Base-by-base conservation (phyloP, 306 rosid genomes). In the Quercus agrifolia region DNA sequence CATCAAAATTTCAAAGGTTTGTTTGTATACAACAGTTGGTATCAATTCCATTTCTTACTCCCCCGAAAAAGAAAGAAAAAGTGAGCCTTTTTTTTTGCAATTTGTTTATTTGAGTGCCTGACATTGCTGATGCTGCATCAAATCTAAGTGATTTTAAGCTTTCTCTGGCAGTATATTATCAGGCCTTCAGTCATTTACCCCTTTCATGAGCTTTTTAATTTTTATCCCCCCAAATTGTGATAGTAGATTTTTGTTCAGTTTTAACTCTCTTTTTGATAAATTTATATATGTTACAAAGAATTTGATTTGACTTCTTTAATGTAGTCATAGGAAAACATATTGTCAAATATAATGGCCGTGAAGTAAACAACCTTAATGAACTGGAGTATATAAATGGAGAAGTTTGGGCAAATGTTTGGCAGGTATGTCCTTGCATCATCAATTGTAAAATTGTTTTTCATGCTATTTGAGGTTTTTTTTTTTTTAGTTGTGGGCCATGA, bases 401-500 rank as follows among this genome's bases (percentile, higher is more conserved):
- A 90, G 86, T 95, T 80, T 95, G 99, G 98, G 98, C 97, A 67
- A 95, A 95, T 79, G 90, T 95, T 73, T 87, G 59, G 80, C 71
- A 3, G 88, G 99, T 95, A 81, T 74, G 80, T 56, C 62, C 64
- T 44, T 79, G 44, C 51, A 70, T 71, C 62, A 70, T 78, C 62
- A 49, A 51, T 63, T 56, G 72, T 72, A 66, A 38, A 41, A 52
- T 35, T 74, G 74, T 62, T 71, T 72, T 35, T 35, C 72, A 35
- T 33, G 21, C 11, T 10, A 15, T 38, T 68, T 68, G 72, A 23
- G 46, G 46, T 7, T 38, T 38, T 38, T 38, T 38, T 7, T 23
- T 18, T 70, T 54, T 27, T 41, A 13, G 21, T 17, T 15, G 70
- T 28, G 70, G 46, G 31, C 41, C 31, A 28, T 15, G 21, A 15